These are phyloP conservation scores for Phytopythium litorale DNA, from an alignment of 352 stramenopile species.

Conservation along the genomic window DNA sequence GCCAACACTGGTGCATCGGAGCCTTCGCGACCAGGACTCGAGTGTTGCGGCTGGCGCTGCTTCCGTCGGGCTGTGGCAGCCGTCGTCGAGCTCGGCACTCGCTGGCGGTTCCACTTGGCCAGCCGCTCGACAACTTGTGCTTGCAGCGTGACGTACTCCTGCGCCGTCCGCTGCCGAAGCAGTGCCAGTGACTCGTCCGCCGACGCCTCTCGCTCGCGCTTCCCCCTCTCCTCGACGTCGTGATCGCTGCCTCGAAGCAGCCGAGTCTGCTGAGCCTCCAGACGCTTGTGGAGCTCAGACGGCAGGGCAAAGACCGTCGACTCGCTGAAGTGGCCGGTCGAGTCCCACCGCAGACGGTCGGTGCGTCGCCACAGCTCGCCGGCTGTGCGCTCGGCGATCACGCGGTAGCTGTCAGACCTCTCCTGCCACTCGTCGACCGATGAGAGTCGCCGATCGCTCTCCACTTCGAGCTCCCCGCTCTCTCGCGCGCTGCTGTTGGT, in stretches of 20 bases:
- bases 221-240: conserved; percentile 4
- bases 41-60: not conserved
- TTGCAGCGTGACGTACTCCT: conserved; percentile 21
- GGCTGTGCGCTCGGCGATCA: conserved; percentile 26
- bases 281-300: conserved; percentile 15
- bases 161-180: conserved; percentile 13
- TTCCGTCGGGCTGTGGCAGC: not conserved
- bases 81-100: not conserved
- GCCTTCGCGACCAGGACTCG: not conserved
- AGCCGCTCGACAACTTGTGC: conserved; percentile 19
- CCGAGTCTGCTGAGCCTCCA: conserved; percentile 19
- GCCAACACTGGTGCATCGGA: not conserved
- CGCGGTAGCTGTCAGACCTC: conserved; percentile 41
- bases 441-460: conserved; percentile 16
- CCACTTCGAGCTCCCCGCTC: conserved; percentile 21
- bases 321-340: conserved; percentile 25
- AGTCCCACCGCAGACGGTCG: conserved; percentile 47
- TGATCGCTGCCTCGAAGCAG: not conserved
- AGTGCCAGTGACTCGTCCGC: not conserved
- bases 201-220: conserved; percentile 7
- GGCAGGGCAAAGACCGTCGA: conserved; percentile 5
- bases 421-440: conserved; percentile 40
- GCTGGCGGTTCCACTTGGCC: conserved; percentile 1
- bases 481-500: conserved; percentile 3
- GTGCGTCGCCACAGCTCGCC: conserved; percentile 21